Evolutionary conservation across 2,329 filamentous ascomycete genomes (phyloP), one percentile per base, ranked within the genome.

Genomic region (Penicillium sp.): DNA sequence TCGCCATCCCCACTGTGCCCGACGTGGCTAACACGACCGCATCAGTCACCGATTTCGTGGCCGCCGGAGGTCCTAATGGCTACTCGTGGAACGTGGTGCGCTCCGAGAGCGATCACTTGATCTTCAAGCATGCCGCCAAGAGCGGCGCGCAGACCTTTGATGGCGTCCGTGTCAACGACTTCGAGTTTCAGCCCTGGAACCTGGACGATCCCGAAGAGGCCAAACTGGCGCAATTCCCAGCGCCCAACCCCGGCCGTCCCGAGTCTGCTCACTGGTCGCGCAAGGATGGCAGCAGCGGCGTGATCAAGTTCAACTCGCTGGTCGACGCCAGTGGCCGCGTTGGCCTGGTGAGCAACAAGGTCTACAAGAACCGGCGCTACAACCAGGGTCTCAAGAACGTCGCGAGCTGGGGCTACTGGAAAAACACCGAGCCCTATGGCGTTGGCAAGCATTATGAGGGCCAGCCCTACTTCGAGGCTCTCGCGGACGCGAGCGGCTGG

Each of bases 361-460:
- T 27, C 54, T 53, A 1, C 66, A 45, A 43, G 15, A 48, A 74
- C 47, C 66, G 74, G 1, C 59, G 54, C 3, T 71, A 60, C 48
- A 78, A 76, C 50, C 45, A 70, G 26, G 68, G 62, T 0, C 57
- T 77, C 14, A 75, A 76, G 57, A 77, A 75, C 39, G 43, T 75
- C 7, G 73, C 75, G 4, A 69, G 46, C 35, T 77, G 73, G 74
- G 68, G 57, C 1, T 78, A 77, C 48, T 78, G 64, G 62, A 64
- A 67, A 34, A 60, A 23, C 3, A 39, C 32, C 13, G 27, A 16
- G 2, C 21, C 21, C 0, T 50, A 54, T 34, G 48, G 32, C 0
- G 7, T n/a, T 7, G 47, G 44, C 2, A 48, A 39, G 0, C 11
- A 13, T 1, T 11, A 33, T 2, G 49, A 48, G 11, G 39, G 35